Base-by-base conservation (phyloP, 306 rosid genomes). In the Cucumis hystrix region DNA sequence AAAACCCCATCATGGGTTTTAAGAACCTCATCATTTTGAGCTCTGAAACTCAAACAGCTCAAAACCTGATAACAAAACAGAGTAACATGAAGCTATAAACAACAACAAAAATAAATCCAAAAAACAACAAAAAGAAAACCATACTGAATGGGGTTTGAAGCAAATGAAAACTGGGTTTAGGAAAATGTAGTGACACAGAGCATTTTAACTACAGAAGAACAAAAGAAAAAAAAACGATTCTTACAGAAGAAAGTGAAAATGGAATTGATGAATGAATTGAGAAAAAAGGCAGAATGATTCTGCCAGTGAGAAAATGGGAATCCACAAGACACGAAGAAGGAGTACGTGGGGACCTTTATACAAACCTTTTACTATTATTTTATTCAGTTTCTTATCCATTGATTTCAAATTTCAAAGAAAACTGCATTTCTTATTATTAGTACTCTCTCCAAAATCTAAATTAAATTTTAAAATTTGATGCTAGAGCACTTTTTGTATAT, bases 1-100 rank as follows among this genome's bases (percentile, higher is more conserved):
- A 65, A 83, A 87, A 59, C 59, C 88, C 86, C 83, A 79, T 21
- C 18, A 85, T 54, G 89, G 88, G 83, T 63, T 66, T 77, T 35
- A 80, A 79, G 75, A 77, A 75, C 83, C 84, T 80, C 77, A 80
- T 89, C 94, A 91, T 91, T 68, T 83, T 62, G 56, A 12, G 68
- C 15, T 69, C 76, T 75, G 66, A 64, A 85, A 75, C 55, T 79
- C 51, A 0, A 51, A 25, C 17, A 14, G 23, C 61, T 72, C 21
- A 63, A 18, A 64, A 85, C 72, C 87, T 81, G 85, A 63, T 51
- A 8, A 82, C 6, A 28, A 47, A 47, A 25, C 49, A 78, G 39
- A 47, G 45, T 57, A 82, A 21, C 13, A 6, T 35, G 0, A 2
- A 54, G 40, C 21, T 23, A 76, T 8, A 43, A 43, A 57, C 40